Evolutionary conservation across 2,329 filamentous ascomycete species (phyloP), one percentile per base, ranked within the genome.

Genomic region (Phialocephala sp.): DNA sequence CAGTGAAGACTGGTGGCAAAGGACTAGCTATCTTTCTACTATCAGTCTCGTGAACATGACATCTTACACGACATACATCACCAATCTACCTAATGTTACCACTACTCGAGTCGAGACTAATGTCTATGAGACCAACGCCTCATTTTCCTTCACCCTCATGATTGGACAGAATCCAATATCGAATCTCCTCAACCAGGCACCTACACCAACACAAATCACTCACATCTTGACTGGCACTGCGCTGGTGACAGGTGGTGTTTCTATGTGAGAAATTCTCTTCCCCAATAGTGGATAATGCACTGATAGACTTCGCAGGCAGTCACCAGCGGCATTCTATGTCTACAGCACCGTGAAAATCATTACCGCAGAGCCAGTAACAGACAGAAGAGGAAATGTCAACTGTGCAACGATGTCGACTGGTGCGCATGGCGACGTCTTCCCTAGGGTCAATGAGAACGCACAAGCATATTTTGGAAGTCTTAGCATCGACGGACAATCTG

Each of bases 301-400:
- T 27, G 15, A 47, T 37, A 24, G n/a, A n/a, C 18, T 35, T 50
- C 35, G 12, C 39, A 71, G 69, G 20, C 60, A 66, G 60, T 72
- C 69, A 1, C 69, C 69, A 11, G 36, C 55, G 45, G 68, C 70
- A 9, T 72, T 69, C 56, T 72, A 70, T 43, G 68, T 70, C 0
- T 72, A 72, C 24, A 66, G 39, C n/a, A 66, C 68, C 1, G 64
- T 72, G 8, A 70, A 69, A 52, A 64, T 68, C n/a, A 70, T 72
- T 22, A 67, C 64, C 1, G 70, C 65, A 1, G 59, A 36, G 5
- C 56, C 70, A 20, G 47, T 70, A 11, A 66, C 64, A 15, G 64
- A 62, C 24, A 27, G 37, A 11, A 32, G 55, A 24, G 66, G 60
- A 24, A 52, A 66, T 43, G 20, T 58, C 0, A 35, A 58, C 11